phyloP scores from a whole-genome alignment of 805 yeast genomes.

The Metschnikowia dekortorum region DNA sequence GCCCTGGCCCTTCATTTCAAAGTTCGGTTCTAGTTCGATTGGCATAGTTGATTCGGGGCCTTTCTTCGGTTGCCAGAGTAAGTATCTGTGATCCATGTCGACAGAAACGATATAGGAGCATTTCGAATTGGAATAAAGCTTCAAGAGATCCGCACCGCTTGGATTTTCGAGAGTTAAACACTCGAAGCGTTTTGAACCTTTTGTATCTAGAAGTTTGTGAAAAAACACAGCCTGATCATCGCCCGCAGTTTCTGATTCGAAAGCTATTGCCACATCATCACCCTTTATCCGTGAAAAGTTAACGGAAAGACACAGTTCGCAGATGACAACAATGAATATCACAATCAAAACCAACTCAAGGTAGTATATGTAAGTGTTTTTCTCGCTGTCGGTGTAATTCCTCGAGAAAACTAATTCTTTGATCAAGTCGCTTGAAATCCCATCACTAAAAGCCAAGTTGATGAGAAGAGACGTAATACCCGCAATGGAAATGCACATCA shows the following conservation, averaged over 20 bases:
- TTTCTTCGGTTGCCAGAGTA: slow-evolving; percentile 64
- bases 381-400: not conserved
- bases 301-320: not conserved
- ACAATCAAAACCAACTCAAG: slow-evolving; percentile 54
- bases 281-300: not conserved
- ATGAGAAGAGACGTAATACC: not conserved
- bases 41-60: not conserved
- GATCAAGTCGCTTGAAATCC: not conserved
- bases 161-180: slow-evolving; percentile 33
- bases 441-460: not conserved
- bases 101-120: slow-evolving; percentile 64
- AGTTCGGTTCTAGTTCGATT: slow-evolving; percentile 6
- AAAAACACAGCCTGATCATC: slow-evolving; percentile 1
- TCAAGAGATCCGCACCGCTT: slow-evolving; percentile 61
- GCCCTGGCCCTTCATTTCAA: slow-evolving; percentile 21
- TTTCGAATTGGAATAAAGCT: slow-evolving; percentile 52
- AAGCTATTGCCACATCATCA: not conserved
- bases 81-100: slow-evolving; percentile 68
- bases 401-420: not conserved
- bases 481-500: slow-evolving; percentile 14
- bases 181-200: slow-evolving; percentile 24
- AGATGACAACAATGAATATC: not conserved
- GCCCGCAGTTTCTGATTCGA: not conserved
- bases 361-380: slow-evolving; percentile 43
- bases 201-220: slow-evolving; percentile 9